A percentile compares a stretch with the other conserved stretches of the same genome.
These are phyloP conservation scores for Exophiala lecanii-corni DNA, from an alignment of 2,329 filamentous ascomycete genomes.

Conservation along the genomic window DNA sequence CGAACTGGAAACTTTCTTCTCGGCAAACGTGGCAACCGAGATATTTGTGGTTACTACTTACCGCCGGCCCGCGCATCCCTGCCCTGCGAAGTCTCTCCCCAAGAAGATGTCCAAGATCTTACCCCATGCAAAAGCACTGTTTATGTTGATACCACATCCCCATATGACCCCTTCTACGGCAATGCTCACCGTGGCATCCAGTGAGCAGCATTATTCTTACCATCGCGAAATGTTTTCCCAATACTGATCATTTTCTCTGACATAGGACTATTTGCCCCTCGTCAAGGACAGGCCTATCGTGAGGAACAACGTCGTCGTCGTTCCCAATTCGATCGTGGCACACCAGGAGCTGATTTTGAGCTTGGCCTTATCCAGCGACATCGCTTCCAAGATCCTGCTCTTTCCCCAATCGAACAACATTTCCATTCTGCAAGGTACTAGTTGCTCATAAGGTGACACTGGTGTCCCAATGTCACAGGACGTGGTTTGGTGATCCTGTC, in stretches of 20 bases:
- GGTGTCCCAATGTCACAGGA: conserved; percentile 5
- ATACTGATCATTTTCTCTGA: conserved; percentile 14
- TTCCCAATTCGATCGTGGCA: conserved; percentile 78
- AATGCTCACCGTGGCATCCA: conserved; percentile 8
- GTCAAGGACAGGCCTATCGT: conserved; percentile 66
- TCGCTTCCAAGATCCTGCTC: conserved; percentile 19
- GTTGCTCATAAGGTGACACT: conserved; percentile 20
- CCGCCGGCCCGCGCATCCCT: conserved; percentile 15
- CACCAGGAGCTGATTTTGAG: conserved; percentile 64
- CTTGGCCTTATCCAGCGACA: conserved; percentile 36
- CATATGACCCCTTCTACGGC: conserved; percentile 20
- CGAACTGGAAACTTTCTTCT: conserved; percentile 1
- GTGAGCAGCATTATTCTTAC: conserved; percentile 20
- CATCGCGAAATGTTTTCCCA: neutral
- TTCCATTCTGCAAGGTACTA: conserved; percentile 18
- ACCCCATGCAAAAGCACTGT: neutral
- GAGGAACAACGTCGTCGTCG: conserved; percentile 71
- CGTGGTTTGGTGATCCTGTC: neutral
- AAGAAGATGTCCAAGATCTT: neutral
- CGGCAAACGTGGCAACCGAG: neutral
- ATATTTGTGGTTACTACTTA: conserved; percentile 11
- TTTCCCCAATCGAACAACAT: conserved; percentile 6
- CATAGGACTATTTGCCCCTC: conserved; percentile 74
- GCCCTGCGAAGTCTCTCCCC: neutral
- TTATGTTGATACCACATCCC: conserved; percentile 14